Evolutionary conservation across 2,329 filamentous ascomycete species (phyloP).

Genomic region (Paraphaeosphaeria minitans): DNA sequence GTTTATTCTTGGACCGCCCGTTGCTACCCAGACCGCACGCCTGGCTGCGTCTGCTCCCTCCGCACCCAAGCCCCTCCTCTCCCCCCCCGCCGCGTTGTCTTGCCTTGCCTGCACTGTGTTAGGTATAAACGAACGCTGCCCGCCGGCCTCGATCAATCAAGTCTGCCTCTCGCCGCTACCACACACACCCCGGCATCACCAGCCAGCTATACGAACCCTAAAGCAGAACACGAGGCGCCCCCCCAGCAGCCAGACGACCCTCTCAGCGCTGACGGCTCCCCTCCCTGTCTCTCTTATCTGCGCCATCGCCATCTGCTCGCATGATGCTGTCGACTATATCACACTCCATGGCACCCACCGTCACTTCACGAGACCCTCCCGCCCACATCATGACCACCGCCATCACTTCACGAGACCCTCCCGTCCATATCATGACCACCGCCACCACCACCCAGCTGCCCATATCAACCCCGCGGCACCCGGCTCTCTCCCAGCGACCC

Average conservation of each 20-base stretch:
- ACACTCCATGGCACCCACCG: constrained; percentile 36
- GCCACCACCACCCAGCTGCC: constrained; percentile 53
- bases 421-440: constrained; percentile 27
- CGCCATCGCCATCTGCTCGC: constrained; percentile 17
- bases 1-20: constrained; percentile 1
- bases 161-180: constrained; percentile 1
- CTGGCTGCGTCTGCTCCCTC: neutral
- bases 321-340: constrained; percentile 47
- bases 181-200: constrained; percentile 3
- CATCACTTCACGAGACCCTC: constrained; percentile 45
- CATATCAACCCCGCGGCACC: constrained; percentile 46
- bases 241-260: neutral
- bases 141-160: neutral
- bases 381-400: constrained; percentile 34
- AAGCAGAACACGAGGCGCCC: constrained; percentile 10
- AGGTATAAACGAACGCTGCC: constrained; percentile 9
- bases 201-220: constrained; percentile 16
- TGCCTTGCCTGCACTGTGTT: neutral
- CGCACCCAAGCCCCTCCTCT: too few species aligned
- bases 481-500: constrained; percentile 51
- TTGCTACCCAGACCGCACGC: neutral
- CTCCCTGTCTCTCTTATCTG: constrained; percentile 12
- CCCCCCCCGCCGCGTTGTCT: constrained; percentile 2
- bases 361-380: constrained; percentile 35
- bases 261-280: constrained; percentile 11